These are phyloP conservation scores for Papiliotrema fonsecae DNA, from an alignment of 1,284 basidiomycete species.

Conservation along the genomic window DNA sequence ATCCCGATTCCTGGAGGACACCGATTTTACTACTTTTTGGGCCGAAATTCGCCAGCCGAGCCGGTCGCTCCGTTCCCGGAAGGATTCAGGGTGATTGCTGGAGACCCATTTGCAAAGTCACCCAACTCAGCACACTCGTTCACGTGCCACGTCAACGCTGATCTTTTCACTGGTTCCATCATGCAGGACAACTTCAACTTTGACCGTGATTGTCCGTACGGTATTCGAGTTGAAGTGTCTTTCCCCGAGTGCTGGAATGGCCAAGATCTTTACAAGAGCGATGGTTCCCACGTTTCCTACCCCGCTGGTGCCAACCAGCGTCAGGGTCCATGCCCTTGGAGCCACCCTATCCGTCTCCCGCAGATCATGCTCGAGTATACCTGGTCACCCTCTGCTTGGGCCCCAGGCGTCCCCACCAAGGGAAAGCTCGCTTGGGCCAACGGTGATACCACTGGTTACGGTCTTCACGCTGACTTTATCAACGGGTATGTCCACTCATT, in stretches of 20 bases:
- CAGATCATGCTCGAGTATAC: constrained; percentile 36
- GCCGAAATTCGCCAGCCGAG: constrained; percentile 13
- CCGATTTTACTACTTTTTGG: constrained; percentile 32
- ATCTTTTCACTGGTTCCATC: constrained; percentile 11
- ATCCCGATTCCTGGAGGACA: neutral
- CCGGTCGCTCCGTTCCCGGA: constrained; percentile 31
- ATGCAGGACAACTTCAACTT: constrained; percentile 29
- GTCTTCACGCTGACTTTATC: constrained; percentile 36
- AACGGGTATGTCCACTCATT: constrained; percentile 10
- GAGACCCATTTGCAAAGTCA: constrained; percentile 28
- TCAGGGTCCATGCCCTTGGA: constrained; percentile 27
- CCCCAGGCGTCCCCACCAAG: constrained; percentile 18
- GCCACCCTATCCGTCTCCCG: constrained; percentile 36
- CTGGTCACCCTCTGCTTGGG: constrained; percentile 15
- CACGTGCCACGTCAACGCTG: constrained; percentile 16
- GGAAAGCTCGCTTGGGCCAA: constrained; percentile 40
- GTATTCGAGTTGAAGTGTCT: constrained; percentile 24
- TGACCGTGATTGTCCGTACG: constrained; percentile 24
- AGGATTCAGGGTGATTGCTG: constrained; percentile 30
- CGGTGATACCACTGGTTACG: constrained; percentile 41
- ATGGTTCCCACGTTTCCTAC: constrained; percentile 32
- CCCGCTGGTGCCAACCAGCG: constrained; percentile 13
- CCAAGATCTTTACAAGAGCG: constrained; percentile 26
- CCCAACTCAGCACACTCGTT: constrained; percentile 19
- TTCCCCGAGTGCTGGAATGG: constrained; percentile 40